phyloP scores from a whole-genome alignment of 306 rosid species.

The Prunus dulcis region DNA sequence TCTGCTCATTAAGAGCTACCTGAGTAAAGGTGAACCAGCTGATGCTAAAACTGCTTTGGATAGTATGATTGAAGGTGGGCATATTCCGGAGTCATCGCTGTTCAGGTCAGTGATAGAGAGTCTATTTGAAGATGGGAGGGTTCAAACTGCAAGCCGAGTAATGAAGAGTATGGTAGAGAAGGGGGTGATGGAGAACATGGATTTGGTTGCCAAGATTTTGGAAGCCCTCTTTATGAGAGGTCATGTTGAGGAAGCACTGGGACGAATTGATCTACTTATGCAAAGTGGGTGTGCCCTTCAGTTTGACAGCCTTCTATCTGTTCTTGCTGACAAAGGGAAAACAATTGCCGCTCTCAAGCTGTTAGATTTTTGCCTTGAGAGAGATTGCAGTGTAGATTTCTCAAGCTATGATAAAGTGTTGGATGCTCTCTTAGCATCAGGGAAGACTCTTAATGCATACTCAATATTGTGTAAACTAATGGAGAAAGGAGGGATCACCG shows the following conservation, averaged over 20 bases:
- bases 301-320: conserved; percentile 54
- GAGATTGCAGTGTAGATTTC: conserved; percentile 52
- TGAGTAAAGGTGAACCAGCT: conserved; percentile 85
- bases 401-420: conserved; percentile 79
- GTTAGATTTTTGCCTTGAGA: conserved; percentile 77
- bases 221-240: conserved; percentile 89
- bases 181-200: conserved; percentile 77
- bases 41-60: conserved; percentile 85
- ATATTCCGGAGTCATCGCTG: conserved; percentile 59
- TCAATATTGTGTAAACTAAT: conserved; percentile 75
- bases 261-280: conserved; percentile 71
- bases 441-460: conserved; percentile 86
- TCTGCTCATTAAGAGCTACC: conserved; percentile 72
- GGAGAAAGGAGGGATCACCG: conserved; percentile 67
- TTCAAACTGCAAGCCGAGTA: conserved; percentile 91
- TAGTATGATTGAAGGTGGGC: conserved; percentile 83
- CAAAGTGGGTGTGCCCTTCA: conserved; percentile 52
- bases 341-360: conserved; percentile 86
- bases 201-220: conserved; percentile 74
- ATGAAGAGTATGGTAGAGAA: conserved; percentile 91
- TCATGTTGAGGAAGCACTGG: conserved; percentile 88
- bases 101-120: conserved; percentile 70
- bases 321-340: conserved; percentile 78
- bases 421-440: conserved; percentile 66
- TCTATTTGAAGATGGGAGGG: conserved; percentile 82